phyloP scores from a whole-genome alignment of 495 filamentous ascomycete species.

The Lophiostoma macrostomum region DNA sequence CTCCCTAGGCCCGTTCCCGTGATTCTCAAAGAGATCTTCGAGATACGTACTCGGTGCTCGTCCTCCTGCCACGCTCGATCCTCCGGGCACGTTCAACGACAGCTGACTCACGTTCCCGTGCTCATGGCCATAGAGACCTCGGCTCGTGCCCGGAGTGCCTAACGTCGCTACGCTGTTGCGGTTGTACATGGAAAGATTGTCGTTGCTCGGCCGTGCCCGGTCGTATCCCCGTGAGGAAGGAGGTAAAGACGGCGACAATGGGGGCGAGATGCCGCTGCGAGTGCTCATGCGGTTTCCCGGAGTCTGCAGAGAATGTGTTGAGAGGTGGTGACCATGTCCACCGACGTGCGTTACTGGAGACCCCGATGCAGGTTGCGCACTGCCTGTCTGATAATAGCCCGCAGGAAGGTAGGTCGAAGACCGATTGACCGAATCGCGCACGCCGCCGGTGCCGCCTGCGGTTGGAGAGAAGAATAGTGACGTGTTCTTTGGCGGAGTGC shows the following conservation, averaged over 20 bases:
- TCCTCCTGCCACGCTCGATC: constrained; percentile 51
- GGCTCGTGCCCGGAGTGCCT: constrained; percentile 20
- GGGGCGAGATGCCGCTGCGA: constrained; percentile 56
- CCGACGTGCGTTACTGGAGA: constrained; percentile 49
- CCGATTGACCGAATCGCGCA: constrained; percentile 51
- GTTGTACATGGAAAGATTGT: constrained; percentile 33
- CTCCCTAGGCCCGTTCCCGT: constrained; percentile 44
- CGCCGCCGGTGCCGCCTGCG: constrained; percentile 51
- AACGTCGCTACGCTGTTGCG: constrained; percentile 30
- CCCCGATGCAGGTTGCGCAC: constrained; percentile 50
- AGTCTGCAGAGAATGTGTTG: constrained; percentile 48
- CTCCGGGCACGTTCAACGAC: constrained; percentile 62
- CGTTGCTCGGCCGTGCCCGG: constrained; percentile 41
- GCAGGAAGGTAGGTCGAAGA: constrained; percentile 76
- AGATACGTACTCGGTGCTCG: constrained; percentile 88
- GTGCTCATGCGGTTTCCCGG: constrained; percentile 30
- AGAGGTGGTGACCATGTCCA: constrained; percentile 44
- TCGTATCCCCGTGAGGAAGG: constrained; percentile 29
- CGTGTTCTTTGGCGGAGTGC: constrained; percentile 51
- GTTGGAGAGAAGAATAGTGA: constrained; percentile 91
- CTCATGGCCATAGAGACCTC: constrained; percentile 45
- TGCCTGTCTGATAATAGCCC: constrained; percentile 82
- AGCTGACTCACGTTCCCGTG: constrained; percentile 61
- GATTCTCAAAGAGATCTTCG: constrained; percentile 84
- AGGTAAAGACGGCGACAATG: constrained; percentile 62